Evolutionary conservation across 805 yeast species (phyloP).

Genomic region (Starmera caribaea): DNA sequence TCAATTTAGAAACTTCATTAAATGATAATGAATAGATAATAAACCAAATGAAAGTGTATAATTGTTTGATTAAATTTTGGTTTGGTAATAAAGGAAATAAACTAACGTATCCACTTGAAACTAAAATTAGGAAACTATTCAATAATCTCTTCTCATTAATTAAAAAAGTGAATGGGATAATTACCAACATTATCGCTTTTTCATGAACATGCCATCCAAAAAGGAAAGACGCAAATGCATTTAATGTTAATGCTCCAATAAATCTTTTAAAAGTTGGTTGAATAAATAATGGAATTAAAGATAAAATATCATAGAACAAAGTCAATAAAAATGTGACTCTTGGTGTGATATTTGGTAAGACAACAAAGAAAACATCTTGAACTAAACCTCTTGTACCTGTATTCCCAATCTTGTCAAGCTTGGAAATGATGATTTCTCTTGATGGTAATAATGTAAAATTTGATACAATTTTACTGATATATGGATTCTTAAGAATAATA

Average conservation of each 20-base stretch:
- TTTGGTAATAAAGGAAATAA: constrained; percentile 79
- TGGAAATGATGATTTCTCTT: constrained; percentile 19
- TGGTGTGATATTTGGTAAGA: constrained; percentile 77
- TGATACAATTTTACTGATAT: constrained; percentile 32
- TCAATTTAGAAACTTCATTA: constrained; percentile 50
- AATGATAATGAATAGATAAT: constrained; percentile 65
- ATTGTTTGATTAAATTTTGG: constrained; percentile 68
- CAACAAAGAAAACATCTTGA: constrained; percentile 77
- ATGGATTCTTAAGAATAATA: constrained; percentile 24
- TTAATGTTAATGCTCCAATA: constrained; percentile 73
- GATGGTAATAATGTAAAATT: constrained; percentile 24
- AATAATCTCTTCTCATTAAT: constrained; percentile 62
- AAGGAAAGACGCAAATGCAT: constrained; percentile 84
- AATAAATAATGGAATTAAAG: constrained; percentile 59
- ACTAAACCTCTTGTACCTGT: constrained; percentile 79
- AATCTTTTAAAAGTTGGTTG: constrained; percentile 74
- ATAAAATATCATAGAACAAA: constrained; percentile 72
- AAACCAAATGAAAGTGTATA: constrained; percentile 81
- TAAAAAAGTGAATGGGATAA: constrained; percentile 79
- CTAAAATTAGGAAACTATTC: constrained; percentile 60
- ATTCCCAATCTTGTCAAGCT: constrained; percentile 23
- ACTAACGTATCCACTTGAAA: constrained; percentile 77
- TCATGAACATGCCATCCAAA: constrained; percentile 99
- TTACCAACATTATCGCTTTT: constrained; percentile 85
- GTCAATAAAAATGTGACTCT: constrained; percentile 69